Base-by-base conservation (phyloP, 1,284 basidiomycete species). In the Naganishia liquefaciens region DNA sequence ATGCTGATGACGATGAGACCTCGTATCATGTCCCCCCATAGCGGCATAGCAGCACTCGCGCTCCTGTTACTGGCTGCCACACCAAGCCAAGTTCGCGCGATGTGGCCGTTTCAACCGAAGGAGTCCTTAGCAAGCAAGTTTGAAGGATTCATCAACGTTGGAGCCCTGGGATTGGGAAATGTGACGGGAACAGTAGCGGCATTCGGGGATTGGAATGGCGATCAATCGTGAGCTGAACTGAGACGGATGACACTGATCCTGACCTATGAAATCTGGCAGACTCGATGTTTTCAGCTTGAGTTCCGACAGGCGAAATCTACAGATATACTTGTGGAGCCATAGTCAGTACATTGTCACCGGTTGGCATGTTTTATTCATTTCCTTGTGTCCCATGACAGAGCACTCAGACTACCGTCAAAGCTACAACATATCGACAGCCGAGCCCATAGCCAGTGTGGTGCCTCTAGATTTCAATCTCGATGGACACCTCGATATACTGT, bases 401-500 rank as follows among this genome's bases (percentile, higher is more conserved):
- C 72, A 68, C 71, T 0, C 81, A 82, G 68, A 70, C 23, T 77
- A 70, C 66, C 69, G 63, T 33, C 68, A 63, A 65, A 78, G 63
- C 51, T 73, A 62, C 40, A 70, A 74, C 17, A 30, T 79, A 25
- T 68, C 69, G 0, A 65, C 74, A 11, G 61, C 70, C 0, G 67
- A 70, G 10, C 64, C 67, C 1, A 73, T 79, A 30, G 67, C 72
- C 68, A 97, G 96, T 74, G 87, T 94, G 47, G 84, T 98, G 1
- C 93, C 94, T 0, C 90, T 90, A 23, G 95, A 99, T 78, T 94
- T 90, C 75, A 90, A 93, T 33, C 90, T 93, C 74, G 89, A 94
- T 68, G 95, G 95, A 11, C 87, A 86, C 72, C 83, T 97, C 6
- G 95, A 98, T 77, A 75, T 97, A 4, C 84, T 98, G 6, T 84